Base-by-base conservation (phyloP, 208 protist species). In the Trypanosomatidae sp. region DNA sequence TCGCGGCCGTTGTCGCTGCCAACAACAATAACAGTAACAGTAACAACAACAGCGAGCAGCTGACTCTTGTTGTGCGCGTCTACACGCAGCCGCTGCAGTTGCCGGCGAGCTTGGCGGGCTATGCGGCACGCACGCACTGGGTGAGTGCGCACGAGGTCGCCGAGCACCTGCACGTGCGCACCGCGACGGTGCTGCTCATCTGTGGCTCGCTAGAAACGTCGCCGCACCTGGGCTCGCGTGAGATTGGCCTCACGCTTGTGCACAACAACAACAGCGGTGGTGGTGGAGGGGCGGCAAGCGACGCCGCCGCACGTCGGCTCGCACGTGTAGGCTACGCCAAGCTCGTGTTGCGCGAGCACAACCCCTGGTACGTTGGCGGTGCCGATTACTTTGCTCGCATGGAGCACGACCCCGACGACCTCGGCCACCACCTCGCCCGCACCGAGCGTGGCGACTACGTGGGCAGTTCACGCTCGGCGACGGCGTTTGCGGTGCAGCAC, bases 261-360 rank as follows among this genome's bases (percentile, higher is more conserved):
- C n/a, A n/a, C n/a, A n/a, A n/a, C n/a, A n/a, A n/a, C n/a, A n/a
- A n/a, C n/a, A n/a, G n/a, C n/a, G n/a, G n/a, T n/a, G n/a, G n/a
- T n/a, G n/a, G n/a, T n/a, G n/a, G n/a, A n/a, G n/a, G n/a, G n/a
- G n/a, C n/a, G n/a, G n/a, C n/a, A n/a, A n/a, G n/a, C n/a, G 72
- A 88, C 57, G 87, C 79, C 53, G 71, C 62, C 15, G 65, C 66
- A 5, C 72, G 73, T 37, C 46, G 63, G 49, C 45, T 91, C 21
- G 70, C 71, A 11, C 77, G 84, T 32, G 48, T 94, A 28, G 86
- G 86, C 21, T 89, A 83, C 37, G 71, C 71, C 35, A 94, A 88
- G 63, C 56, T 85, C 22, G 63, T 86, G 26, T 53, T 63, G 49
- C 56, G 59, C 33, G 64, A 60, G 7, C 33, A 66, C 15, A 88